Percentiles rank a stretch among this genome's conserved stretches.
Evolutionary conservation across 257 asterid genomes (phyloP).

Genomic region (Przewalskia tangutica): DNA sequence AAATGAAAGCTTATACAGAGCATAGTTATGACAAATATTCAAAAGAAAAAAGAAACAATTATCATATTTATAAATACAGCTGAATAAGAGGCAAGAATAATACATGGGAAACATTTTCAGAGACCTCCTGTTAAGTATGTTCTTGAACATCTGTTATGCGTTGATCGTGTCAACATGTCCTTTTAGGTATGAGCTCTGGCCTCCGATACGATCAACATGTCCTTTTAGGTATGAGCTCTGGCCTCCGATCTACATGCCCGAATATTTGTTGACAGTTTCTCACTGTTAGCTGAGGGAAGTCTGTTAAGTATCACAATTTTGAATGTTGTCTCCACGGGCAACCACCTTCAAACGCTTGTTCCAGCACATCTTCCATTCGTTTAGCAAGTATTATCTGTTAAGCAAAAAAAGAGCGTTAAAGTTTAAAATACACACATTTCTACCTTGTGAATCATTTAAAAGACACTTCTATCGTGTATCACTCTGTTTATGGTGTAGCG

Average conservation of each 20-base stretch:
- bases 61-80: conserved; percentile 8
- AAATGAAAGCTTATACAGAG: neutral
- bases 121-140: neutral
- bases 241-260: neutral
- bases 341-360: conserved; percentile 96
- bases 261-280: neutral
- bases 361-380: conserved; percentile 95
- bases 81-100: neutral
- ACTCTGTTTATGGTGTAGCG: neutral
- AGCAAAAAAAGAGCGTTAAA: neutral
- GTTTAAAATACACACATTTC: neutral
- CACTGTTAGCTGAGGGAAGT: neutral
- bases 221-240: neutral
- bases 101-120: neutral
- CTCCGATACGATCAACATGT: too few relatives aligned
- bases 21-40: neutral
- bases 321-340: conserved; percentile 81
- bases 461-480: neutral
- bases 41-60: neutral
- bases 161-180: neutral
- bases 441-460: neutral
- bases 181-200: neutral
- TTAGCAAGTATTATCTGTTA: conserved; percentile 69
- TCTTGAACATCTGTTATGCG: neutral
- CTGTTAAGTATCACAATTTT: conserved; percentile 40